Evolutionary conservation across 169 alveolate genomes (phyloP), one percentile per base, ranked within the genome.

Genomic region (Cryptosporidium viatorum): DNA sequence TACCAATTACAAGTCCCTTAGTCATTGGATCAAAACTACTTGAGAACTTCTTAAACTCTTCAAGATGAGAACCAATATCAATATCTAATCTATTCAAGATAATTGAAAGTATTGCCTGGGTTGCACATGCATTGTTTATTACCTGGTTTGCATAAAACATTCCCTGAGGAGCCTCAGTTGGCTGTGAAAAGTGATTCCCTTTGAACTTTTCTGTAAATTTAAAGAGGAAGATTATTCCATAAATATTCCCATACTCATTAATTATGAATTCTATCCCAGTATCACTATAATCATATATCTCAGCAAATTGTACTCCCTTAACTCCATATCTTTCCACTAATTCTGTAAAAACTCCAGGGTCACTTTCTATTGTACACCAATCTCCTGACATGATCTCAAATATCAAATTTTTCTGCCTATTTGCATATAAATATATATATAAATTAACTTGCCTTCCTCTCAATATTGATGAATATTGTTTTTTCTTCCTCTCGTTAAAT

Each of bases 321-420:
- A 96, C 98, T 35, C 99, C 99, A 2, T 96, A 89, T 74, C 93
- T 73, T 85, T 94, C 95, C 55, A 95, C 95, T 3, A 97, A 87
- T 85, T 94, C 98, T 31, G 98, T 94, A 70, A 97, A 97, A 26
- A 97, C 99, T 12, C 97, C 99, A n/a, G 99, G 99, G 91, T 97
- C 99, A 26, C 97, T 93, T 80, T 97, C 99, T 41, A 97, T 97
- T 71, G 95, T 87, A 85, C 99, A 96, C 99, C 99, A 97, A 71
- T 96, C 97, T 21, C 62, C 70, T 37, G 89, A 80, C 89, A 80
- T 80, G 8, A 16, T 37, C 67, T 60, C 23, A 12, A 35, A 65
- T 65, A n/a, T 65, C 51, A 37, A 31, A 59, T 37, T 65, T 7
- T 1, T 0, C 50, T 18, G 29, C 1, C 10, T 37, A 37, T 33